These are phyloP conservation scores for Penicillium sp. DNA, from an alignment of 2,329 filamentous ascomycete genomes.

Conservation along the genomic window DNA sequence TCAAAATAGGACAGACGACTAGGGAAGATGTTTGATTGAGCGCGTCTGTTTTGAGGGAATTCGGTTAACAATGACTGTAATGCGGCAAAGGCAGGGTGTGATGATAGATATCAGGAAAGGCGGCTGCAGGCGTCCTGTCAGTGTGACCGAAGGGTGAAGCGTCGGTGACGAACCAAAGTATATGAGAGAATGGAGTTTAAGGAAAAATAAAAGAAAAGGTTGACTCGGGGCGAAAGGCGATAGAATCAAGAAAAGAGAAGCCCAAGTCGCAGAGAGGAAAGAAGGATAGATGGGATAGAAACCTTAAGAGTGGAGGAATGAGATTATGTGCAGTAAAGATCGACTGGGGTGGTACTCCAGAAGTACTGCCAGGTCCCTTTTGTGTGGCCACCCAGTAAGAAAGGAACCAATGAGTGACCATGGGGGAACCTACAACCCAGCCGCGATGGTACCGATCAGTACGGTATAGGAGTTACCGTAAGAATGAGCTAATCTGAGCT, in stretches of 20 bases:
- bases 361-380: conserved; percentile 17
- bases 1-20: conserved; percentile 16
- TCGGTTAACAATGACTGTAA: conserved; percentile 21
- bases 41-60: conserved; percentile 29
- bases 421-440: background rate
- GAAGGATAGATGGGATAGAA: conserved; percentile 19
- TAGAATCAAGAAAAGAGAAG: conserved; percentile 1
- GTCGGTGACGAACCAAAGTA: background rate
- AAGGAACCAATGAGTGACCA: conserved; percentile 20
- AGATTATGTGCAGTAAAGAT: conserved; percentile 19
- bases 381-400: conserved; percentile 2
- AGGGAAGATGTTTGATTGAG: conserved; percentile 18
- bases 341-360: conserved; percentile 17
- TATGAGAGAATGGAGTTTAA: background rate
- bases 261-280: conserved; percentile 11
- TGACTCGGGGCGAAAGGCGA: background rate
- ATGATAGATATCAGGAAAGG: conserved; percentile 15
- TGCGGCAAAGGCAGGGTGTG: conserved; percentile 38
- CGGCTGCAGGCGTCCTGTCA: conserved; percentile 6
- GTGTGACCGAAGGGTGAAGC: conserved; percentile 4
- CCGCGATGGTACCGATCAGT: conserved; percentile 9
- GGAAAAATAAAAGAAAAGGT: background rate
- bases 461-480: conserved; percentile 14
- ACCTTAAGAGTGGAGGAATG: conserved; percentile 16
- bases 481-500: conserved; percentile 11